These are phyloP conservation scores for Zasmidium angulare DNA, from an alignment of 2,329 filamentous ascomycete genomes.

Conservation along the genomic window DNA sequence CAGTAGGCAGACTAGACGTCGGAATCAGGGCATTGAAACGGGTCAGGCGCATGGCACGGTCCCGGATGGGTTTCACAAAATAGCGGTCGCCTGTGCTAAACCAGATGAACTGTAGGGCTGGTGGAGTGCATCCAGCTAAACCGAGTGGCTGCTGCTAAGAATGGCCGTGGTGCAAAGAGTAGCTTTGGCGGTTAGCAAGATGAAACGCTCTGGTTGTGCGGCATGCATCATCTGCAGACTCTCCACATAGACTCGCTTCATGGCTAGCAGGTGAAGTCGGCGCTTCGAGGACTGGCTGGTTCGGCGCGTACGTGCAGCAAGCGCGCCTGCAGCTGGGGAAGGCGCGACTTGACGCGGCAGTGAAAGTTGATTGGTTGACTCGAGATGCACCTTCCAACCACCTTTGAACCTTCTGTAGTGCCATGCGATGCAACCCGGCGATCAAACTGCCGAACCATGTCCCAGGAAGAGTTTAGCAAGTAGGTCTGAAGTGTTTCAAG, in stretches of 20 bases:
- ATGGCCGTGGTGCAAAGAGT: slow-evolving; percentile 25
- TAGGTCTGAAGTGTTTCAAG: slow-evolving; percentile 13
- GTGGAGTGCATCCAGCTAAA: slow-evolving; percentile 9
- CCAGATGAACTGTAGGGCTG: slow-evolving; percentile 12
- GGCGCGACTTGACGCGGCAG: slow-evolving; percentile 6
- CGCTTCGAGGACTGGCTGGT: slow-evolving; percentile 3
- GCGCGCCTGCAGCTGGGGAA: slow-evolving; percentile 18
- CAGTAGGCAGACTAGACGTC: slow-evolving; percentile 9
- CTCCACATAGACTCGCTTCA: slow-evolving; percentile 3
- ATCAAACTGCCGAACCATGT: slow-evolving; percentile 14
- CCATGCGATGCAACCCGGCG: slow-evolving; percentile 8
- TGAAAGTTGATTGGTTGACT: slow-evolving; percentile 1
- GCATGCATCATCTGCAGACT: slow-evolving; percentile 13
- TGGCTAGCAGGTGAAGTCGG: background rate
- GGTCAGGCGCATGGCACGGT: slow-evolving; percentile 13
- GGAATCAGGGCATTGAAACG: slow-evolving; percentile 16
- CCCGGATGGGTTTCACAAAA: slow-evolving; percentile 14
- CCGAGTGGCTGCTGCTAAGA: slow-evolving; percentile 25
- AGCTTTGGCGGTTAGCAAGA: slow-evolving; percentile 29
- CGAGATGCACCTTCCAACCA: background rate
- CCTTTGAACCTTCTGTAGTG: slow-evolving; percentile 6
- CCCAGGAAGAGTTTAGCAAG: background rate
- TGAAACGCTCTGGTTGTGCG: slow-evolving; percentile 29
- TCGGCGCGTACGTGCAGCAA: slow-evolving; percentile 8
- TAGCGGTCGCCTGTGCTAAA: slow-evolving; percentile 11